Evolutionary conservation across 75 land plant species (phyloP).

Genomic region (Cupressus sempervirens): DNA sequence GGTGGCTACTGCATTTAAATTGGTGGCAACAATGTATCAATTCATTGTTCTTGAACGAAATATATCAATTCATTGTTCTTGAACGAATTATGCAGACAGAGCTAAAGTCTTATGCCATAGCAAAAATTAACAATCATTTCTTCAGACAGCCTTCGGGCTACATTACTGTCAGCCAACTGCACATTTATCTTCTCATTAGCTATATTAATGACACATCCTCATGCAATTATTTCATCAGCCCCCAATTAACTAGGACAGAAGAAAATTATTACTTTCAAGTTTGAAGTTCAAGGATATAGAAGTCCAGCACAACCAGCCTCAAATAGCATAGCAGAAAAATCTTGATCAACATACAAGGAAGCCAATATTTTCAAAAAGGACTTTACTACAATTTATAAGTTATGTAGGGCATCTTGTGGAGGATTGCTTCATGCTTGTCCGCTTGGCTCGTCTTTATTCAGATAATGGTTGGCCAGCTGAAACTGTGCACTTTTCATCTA

Average conservation of each 20-base stretch:
- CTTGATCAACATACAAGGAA: neutral
- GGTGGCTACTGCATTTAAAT: neutral
- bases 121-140: neutral
- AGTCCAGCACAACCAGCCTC: neutral
- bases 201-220: neutral
- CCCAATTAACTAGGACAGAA: neutral
- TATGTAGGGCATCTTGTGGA: neutral
- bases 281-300: neutral
- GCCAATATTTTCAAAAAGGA: neutral
- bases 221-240: neutral
- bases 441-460: neutral
- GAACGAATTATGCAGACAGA: neutral
- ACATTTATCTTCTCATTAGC: neutral
- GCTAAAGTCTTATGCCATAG: neutral
- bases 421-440: neutral
- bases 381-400: neutral
- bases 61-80: neutral
- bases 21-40: neutral
- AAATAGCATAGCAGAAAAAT: neutral
- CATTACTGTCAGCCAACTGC: neutral
- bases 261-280: neutral
- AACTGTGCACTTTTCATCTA: neutral
- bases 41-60: too few species aligned
- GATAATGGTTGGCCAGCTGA: neutral
- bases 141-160: neutral